Base-by-base conservation (phyloP, 768 basidiomycete genomes). In the Mycena rosella region DNA sequence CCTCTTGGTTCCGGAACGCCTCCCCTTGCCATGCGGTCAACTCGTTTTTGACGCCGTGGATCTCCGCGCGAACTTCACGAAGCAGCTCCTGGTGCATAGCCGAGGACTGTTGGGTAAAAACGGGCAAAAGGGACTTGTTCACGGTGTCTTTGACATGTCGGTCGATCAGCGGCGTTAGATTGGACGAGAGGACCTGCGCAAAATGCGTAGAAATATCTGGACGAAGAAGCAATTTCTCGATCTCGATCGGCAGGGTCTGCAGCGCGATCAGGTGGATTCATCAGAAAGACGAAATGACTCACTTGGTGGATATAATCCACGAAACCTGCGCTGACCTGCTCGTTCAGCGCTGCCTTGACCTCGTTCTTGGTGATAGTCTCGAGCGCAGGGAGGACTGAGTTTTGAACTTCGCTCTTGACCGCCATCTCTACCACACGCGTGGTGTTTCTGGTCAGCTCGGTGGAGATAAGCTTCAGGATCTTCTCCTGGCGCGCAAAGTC, bases 361-460 rank as follows among this genome's bases (percentile, higher is more conserved):
- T 96, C 94, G 55, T 79, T 88, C 79, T 89, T 91, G 11, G 93
- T 95, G 76, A 95, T 93, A 60, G 81, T 89, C 77, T 95, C 93
- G 36, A 96, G 83, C 10, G 93, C 87, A 5, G 95, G 95, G 22
- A 95, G 82, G 15, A 96, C 92, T 0, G 93, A 94, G 73, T 85
- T 91, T 76, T 93, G 93, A 18, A 96, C 91, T 76, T 95, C 94
- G 58, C 82, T 84, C 82, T 94, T 95, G 74, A 96, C 91, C 17
- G 94, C 95, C 85, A 91, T 86, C 81, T 96, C 95, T 48, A 96
- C 95, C 53, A 95, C 92, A 15, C 93, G 87, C 13, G 93, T 94
- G 14, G 94, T 96, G 72, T 95, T 95, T 79, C 92, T 89, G 11
- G 92, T 95, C 56, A 96, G 84, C 78, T 95, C 93, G 2, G 88